Base-by-base conservation (phyloP, 345 rosid species). In the Bruguiera gymnorhiza region DNA sequence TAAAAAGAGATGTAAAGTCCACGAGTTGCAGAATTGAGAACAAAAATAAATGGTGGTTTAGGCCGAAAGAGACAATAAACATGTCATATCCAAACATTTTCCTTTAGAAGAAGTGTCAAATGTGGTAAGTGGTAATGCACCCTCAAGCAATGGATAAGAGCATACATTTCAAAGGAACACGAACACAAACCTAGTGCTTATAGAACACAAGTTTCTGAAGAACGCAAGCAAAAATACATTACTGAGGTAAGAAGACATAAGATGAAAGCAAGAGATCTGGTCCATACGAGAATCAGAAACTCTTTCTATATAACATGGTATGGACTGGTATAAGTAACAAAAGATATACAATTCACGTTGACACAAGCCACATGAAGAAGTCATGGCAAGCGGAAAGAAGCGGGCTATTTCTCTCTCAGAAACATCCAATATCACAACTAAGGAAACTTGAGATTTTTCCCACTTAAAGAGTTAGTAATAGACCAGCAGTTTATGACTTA, bases 331-430 rank as follows among this genome's bases (percentile, higher is more conserved):
- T 62, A 70, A 66, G 73, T 65, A 69, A 72, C 81, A 78, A 69
- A 75, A 74, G 66, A 78, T 81, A 78, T 81, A 81, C 84, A 81
- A 48, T 81, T 72, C 79, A 75, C 68, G 65, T 75, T 66, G 75
- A 71, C 63, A 63, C 73, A 67, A 66, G 66, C 73, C 65, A 65
- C 71, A 18, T 54, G 50, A 70, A 75, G 37, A 68, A 67, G 78
- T 68, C 81, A 70, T 69, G 5, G 31, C 29, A 72, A 48, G 75
- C 70, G 29, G 65, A 52, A 79, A 50, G 66, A 76, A 64, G 67
- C 73, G 69, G 69, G 75, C 83, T 74, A 74, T 71, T 65, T 74
- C 72, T 70, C 46, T 72, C 73, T 73, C 56, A 20, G 31, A 71
- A 64, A 73, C 73, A 71, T 67, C 71, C 70, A 69, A 43, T 63